Conservation (phyloP, 768 basidiomycete species). For the Lactifluus hygrophoroides region DNA sequence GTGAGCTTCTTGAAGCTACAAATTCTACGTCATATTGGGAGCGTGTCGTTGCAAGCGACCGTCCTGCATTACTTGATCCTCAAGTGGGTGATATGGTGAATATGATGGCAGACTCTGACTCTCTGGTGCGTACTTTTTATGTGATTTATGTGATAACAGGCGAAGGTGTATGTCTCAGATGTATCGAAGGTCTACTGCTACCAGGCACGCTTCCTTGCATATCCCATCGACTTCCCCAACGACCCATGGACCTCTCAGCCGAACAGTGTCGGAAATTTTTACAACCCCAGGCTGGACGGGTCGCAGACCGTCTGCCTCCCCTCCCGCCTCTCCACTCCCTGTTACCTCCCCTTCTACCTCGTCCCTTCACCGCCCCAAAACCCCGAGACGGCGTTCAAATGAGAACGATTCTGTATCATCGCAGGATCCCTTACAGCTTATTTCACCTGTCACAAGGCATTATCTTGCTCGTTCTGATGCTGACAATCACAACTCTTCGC, state of each 20-base stretch:
- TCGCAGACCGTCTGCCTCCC: background rate
- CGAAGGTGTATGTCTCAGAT: slow-evolving; percentile 2
- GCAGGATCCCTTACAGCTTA: background rate
- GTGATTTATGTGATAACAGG: background rate
- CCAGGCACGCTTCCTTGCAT: background rate
- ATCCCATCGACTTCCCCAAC: background rate
- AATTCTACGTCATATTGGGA: slow-evolving; percentile 8
- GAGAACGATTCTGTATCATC: background rate
- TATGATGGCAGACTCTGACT: background rate
- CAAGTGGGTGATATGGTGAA: slow-evolving; percentile 1
- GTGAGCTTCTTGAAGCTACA: slow-evolving; percentile 13
- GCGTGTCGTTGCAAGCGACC: background rate
- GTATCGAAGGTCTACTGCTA: background rate
- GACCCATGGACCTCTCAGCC: background rate
- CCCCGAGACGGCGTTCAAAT: background rate
- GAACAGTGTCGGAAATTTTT: background rate
- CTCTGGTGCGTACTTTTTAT: background rate
- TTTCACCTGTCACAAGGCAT: background rate
- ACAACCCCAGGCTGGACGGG: background rate
- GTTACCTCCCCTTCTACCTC: background rate
- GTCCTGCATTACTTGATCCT: background rate
- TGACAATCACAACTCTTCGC: background rate
- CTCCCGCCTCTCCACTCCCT: background rate
- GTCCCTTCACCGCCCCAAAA: background rate
- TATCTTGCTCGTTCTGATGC: background rate